phyloP scores from a whole-genome alignment of 345 rosid genomes.

The Fremontodendron californicum region DNA sequence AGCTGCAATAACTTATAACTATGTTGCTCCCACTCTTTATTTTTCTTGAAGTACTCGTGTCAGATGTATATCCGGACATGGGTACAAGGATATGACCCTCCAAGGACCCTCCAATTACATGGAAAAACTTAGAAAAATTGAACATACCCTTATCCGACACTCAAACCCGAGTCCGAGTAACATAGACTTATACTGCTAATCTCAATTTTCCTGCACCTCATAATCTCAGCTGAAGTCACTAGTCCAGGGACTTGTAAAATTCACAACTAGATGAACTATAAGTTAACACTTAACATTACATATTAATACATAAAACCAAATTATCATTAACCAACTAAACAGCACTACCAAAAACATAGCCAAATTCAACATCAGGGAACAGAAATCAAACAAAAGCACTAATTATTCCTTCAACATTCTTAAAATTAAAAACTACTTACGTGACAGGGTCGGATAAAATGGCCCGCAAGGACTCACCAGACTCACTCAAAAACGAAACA shows the following conservation, averaged over 20 bases:
- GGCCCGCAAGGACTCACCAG: conserved; percentile 66
- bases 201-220: not conserved
- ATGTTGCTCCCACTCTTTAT: no score
- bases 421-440: conserved; percentile 38
- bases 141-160: no score
- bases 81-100: no score
- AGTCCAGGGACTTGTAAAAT: no score
- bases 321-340: not conserved
- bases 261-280: not conserved
- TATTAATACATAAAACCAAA: not conserved
- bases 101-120: no score
- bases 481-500: conserved; percentile 37
- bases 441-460: conserved; percentile 76
- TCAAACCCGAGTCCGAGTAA: no score
- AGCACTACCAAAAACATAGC: not conserved
- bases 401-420: not conserved
- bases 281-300: not conserved
- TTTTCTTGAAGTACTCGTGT: no score
- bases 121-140: no score
- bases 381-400: not conserved
- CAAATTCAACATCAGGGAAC: not conserved
- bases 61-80: no score
- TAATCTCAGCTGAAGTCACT: not conserved
- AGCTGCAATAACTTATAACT: not conserved
- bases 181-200: not conserved